phyloP scores from a whole-genome alignment of 345 rosid species.

The Moricandia moricandioides region DNA sequence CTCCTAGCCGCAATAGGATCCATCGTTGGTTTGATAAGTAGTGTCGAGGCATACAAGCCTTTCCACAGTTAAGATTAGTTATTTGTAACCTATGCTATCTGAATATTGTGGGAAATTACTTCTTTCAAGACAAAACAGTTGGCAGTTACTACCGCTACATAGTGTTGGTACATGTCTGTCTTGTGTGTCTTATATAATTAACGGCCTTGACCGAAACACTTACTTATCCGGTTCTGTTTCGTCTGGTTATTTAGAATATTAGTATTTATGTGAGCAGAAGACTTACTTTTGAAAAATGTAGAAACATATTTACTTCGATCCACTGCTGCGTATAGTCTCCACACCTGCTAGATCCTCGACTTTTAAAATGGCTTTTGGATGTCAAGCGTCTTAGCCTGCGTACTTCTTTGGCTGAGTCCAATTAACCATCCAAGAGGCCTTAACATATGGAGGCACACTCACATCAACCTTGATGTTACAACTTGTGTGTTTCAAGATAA shows the following conservation, averaged over 20 bases:
- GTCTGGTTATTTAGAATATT: neutral
- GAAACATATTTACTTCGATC: neutral
- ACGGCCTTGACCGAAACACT: neutral
- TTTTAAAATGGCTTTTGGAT: too few species aligned
- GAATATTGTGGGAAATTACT: neutral
- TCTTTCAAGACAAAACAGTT: neutral
- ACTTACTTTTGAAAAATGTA: neutral
- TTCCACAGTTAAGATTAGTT: slow-evolving; percentile 36
- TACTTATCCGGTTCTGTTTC: neutral
- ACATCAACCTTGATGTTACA: slow-evolving; percentile 38
- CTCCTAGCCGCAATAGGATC: slow-evolving; percentile 66
- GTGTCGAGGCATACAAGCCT: slow-evolving; percentile 64
- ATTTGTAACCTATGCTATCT: neutral
- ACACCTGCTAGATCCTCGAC: too few species aligned
- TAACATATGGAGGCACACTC: slow-evolving; percentile 45
- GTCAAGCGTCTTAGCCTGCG: slow-evolving; percentile 46
- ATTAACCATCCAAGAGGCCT: slow-evolving; percentile 53
- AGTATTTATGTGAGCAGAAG: neutral
- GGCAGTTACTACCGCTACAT: neutral
- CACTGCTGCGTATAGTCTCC: neutral
- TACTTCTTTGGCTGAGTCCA: slow-evolving; percentile 48
- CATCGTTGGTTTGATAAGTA: slow-evolving; percentile 52
- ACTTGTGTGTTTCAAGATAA: slow-evolving; percentile 21
- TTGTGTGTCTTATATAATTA: neutral
- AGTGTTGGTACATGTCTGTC: neutral